phyloP scores from a whole-genome alignment of 345 rosid species.

The Sonneratia alba region DNA sequence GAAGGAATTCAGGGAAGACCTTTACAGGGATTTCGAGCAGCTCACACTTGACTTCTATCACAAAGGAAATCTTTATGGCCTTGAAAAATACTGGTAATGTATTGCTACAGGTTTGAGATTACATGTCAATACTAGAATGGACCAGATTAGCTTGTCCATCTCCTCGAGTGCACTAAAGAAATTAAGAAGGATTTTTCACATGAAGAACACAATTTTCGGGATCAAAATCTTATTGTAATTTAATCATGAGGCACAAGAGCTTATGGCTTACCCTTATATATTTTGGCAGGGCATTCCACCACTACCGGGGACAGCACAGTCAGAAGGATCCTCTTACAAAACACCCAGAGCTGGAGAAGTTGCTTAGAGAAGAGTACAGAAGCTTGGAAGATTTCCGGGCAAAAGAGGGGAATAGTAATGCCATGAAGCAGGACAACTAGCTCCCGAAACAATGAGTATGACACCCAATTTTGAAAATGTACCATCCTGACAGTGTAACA shows the following conservation, averaged over 20 bases:
- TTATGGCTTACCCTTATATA: neutral
- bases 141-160: neutral
- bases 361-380: constrained; percentile 57
- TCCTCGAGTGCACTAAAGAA: neutral
- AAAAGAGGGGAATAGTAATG: constrained; percentile 27
- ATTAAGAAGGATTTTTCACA: neutral
- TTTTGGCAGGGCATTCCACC: constrained; percentile 84
- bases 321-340: constrained; percentile 47
- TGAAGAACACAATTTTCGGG: too few species aligned
- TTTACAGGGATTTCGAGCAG: constrained; percentile 79
- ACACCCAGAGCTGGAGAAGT: constrained; percentile 67
- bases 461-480: constrained; percentile 31
- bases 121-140: neutral
- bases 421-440: constrained; percentile 30
- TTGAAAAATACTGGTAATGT: constrained; percentile 85
- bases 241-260: neutral
- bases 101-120: too few species aligned
- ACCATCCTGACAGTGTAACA: constrained; percentile 10
- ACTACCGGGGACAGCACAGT: constrained; percentile 40
- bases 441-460: neutral
- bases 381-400: constrained; percentile 65
- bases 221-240: too few species aligned
- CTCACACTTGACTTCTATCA: constrained; percentile 71
- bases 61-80: constrained; percentile 80
- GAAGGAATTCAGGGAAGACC: constrained; percentile 58